Evolutionary conservation across 768 basidiomycete species (phyloP).

Genomic region (Neoboletus brunneissimus): DNA sequence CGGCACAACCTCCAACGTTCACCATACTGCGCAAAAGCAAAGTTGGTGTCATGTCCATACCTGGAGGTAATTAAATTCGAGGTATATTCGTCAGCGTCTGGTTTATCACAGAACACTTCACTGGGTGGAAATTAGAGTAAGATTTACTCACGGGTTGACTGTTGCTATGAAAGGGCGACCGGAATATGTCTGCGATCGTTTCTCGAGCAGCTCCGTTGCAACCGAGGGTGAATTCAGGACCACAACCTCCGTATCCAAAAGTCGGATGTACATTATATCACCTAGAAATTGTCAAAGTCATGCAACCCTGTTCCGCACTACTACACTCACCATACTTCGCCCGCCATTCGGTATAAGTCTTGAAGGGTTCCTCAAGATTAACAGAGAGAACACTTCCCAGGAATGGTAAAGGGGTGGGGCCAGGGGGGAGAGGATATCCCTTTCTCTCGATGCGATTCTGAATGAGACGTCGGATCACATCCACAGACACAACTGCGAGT

Average conservation of each 20-base stretch:
- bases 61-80: too few relatives aligned
- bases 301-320: neutral
- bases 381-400: slow-evolving; percentile 20
- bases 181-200: slow-evolving; percentile 46
- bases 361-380: slow-evolving; percentile 11
- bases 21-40: slow-evolving; percentile 8
- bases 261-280: slow-evolving; percentile 45
- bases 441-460: slow-evolving; percentile 10
- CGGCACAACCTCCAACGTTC: slow-evolving; percentile 11
- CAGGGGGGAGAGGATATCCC: slow-evolving; percentile 19
- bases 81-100: neutral
- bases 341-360: slow-evolving; percentile 19
- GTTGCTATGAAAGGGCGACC: slow-evolving; percentile 41
- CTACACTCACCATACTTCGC: slow-evolving; percentile 14
- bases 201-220: slow-evolving; percentile 46
- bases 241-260: slow-evolving; percentile 45
- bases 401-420: slow-evolving; percentile 19
- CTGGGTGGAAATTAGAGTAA: neutral
- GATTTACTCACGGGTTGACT: slow-evolving; percentile 13
- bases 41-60: slow-evolving; percentile 15
- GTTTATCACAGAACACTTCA: neutral
- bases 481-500: neutral
- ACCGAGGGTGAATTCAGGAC: slow-evolving; percentile 44
- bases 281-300: slow-evolving; percentile 25
- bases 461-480: slow-evolving; percentile 1